These are phyloP conservation scores for Hippophae tibetana DNA, from an alignment of 306 rosid species.

Conservation along the genomic window DNA sequence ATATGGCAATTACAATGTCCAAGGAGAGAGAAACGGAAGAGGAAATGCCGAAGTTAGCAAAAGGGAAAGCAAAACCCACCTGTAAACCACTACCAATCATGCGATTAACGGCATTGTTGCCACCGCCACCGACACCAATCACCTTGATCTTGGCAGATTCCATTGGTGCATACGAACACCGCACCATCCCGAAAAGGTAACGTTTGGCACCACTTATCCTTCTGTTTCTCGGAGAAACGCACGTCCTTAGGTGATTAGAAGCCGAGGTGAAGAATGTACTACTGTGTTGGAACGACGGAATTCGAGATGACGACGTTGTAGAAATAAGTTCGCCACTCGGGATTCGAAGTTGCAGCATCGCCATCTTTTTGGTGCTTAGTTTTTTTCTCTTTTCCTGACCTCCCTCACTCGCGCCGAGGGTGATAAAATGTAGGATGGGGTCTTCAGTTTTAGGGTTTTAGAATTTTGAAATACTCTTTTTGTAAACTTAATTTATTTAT, in stretches of 20 bases:
- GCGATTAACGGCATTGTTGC: slow-evolving; percentile 92
- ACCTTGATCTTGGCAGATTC: slow-evolving; percentile 90
- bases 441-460: slow-evolving; percentile 35
- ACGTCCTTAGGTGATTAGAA: slow-evolving; percentile 7
- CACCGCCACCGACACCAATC: slow-evolving; percentile 91
- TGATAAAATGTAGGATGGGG: not conserved
- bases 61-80: slow-evolving; percentile 29
- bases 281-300: slow-evolving; percentile 24
- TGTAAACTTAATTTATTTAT: no score
- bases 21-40: not conserved
- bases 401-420: not conserved
- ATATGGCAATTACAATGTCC: not conserved
- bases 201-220: slow-evolving; percentile 21
- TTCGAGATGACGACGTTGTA: slow-evolving; percentile 33
- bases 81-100: slow-evolving; percentile 88
- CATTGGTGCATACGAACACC: slow-evolving; percentile 46
- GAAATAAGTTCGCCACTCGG: slow-evolving; percentile 44
- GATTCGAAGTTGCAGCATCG: slow-evolving; percentile 35
- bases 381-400: not conserved
- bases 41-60: not conserved
- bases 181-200: slow-evolving; percentile 19
- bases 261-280: slow-evolving; percentile 21
- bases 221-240: slow-evolving; percentile 22
- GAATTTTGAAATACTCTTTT: not conserved
- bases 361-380: slow-evolving; percentile 24